Conservation (phyloP, 441 rosid genomes). For the Rhodomyrtus psidioides region DNA sequence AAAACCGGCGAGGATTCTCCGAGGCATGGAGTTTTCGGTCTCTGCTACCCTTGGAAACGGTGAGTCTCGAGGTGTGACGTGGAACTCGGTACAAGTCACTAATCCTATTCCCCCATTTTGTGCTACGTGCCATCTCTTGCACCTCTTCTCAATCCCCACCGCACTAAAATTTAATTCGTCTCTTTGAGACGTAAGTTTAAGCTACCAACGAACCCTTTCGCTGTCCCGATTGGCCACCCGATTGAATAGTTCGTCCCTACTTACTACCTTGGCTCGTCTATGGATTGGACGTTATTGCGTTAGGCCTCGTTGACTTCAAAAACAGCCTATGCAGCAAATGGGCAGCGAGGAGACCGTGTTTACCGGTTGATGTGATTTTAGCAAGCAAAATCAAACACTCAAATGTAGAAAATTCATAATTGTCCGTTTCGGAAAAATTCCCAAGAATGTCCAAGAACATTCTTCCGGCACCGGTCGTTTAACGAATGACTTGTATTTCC, state of each 20-base stretch:
- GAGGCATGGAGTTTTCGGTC: background rate
- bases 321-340: background rate
- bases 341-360: background rate
- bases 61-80: background rate
- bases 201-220: background rate
- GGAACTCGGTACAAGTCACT: background rate
- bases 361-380: background rate
- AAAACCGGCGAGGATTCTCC: no score
- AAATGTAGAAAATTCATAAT: background rate
- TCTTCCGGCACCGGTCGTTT: background rate
- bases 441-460: background rate
- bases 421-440: background rate
- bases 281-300: background rate
- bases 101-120: background rate
- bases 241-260: background rate
- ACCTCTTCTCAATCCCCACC: background rate
- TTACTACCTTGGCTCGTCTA: background rate
- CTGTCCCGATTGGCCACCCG: background rate
- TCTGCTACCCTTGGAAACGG: background rate
- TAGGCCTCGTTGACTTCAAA: background rate
- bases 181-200: background rate
- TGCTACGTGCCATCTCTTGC: background rate
- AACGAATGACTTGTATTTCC: background rate
- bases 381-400: background rate
- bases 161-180: background rate